A percentile compares a stretch with the other conserved stretches of the same genome.
Evolutionary conservation across 2,329 filamentous ascomycete species (phyloP).

Genomic region (Ophiostoma pallidulum): DNA sequence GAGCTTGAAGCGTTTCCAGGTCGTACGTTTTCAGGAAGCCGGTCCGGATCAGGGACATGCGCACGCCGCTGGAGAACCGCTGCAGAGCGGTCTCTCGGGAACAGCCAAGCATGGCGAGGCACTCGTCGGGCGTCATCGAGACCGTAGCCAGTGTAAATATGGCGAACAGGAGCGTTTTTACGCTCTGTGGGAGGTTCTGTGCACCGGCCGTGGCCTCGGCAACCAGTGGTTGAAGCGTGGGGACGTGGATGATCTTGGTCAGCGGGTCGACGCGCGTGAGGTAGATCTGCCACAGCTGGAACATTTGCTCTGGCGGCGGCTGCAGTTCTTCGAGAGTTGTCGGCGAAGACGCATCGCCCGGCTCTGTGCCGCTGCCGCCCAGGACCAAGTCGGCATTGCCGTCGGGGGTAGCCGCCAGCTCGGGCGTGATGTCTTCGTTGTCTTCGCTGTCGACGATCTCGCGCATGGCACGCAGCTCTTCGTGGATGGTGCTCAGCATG

Average conservation of each 20-base stretch:
- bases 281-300: slow-evolving; percentile 65
- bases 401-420: slow-evolving; percentile 38
- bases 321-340: slow-evolving; percentile 43
- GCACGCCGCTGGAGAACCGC: slow-evolving; percentile 42
- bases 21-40: slow-evolving; percentile 52
- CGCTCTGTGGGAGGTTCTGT: slow-evolving; percentile 43
- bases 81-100: slow-evolving; percentile 40
- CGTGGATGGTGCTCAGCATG: slow-evolving; percentile 43
- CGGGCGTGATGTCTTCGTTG: slow-evolving; percentile 34
- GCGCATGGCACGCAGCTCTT: slow-evolving; percentile 51
- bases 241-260: slow-evolving; percentile 63
- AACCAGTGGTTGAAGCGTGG: slow-evolving; percentile 56
- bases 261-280: slow-evolving; percentile 66
- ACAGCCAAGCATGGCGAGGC: slow-evolving; percentile 41
- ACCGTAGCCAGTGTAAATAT: slow-evolving; percentile 55
- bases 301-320: slow-evolving; percentile 56
- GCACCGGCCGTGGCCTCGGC: slow-evolving; percentile 52
- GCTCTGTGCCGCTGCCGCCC: slow-evolving; percentile 16
- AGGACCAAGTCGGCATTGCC: slow-evolving; percentile 43
- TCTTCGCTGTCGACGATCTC: slow-evolving; percentile 48
- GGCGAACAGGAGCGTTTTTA: slow-evolving; percentile 53
- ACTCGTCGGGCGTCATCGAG: slow-evolving; percentile 47
- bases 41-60: slow-evolving; percentile 38
- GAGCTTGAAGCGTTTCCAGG: slow-evolving; percentile 48
- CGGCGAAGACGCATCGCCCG: slow-evolving; percentile 24